These are phyloP conservation scores for Hirsutella rhossiliensis DNA, from an alignment of 2,329 filamentous ascomycete species.

Conservation along the genomic window DNA sequence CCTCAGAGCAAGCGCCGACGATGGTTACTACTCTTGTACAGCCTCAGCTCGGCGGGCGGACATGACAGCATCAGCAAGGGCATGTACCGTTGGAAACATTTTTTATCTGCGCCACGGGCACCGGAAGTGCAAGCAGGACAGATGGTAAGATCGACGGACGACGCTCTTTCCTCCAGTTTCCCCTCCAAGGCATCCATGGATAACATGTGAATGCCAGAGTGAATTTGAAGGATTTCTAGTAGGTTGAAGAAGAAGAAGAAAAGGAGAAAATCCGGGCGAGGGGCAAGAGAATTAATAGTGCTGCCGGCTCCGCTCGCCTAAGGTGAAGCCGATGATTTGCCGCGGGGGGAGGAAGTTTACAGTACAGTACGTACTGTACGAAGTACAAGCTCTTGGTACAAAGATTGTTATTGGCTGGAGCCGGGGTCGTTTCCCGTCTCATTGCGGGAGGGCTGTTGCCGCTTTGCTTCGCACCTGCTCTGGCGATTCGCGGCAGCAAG, in stretches of 20 bases:
- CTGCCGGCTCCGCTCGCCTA: not conserved
- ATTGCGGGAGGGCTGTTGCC: too few species aligned
- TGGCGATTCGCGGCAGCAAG: too few species aligned
- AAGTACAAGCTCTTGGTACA: too few species aligned
- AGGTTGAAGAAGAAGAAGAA: conserved; percentile 22
- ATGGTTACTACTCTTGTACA: too few species aligned
- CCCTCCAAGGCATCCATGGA: conserved; percentile 49
- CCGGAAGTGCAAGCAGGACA: conserved; percentile 23
- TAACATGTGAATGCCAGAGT: conserved; percentile 46
- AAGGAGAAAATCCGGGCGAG: not conserved
- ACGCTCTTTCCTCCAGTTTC: conserved; percentile 58
- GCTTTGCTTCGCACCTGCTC: too few species aligned
- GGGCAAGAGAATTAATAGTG: not conserved
- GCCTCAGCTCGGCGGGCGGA: not conserved
- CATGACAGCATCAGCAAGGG: not conserved
- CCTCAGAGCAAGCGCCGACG: too few species aligned
- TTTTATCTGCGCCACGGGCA: conserved; percentile 24
- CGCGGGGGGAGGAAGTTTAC: too few species aligned
- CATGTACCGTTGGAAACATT: conserved; percentile 21
- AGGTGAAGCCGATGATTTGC: not conserved
- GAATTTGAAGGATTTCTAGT: conserved; percentile 52
- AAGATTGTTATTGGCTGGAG: too few species aligned
- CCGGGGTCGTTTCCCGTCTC: too few species aligned
- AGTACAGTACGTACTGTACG: too few species aligned
- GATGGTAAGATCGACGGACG: conserved; percentile 36